Evolutionary conservation across 495 filamentous ascomycete species (phyloP), one percentile per base, ranked within the genome.

Genomic region (Penicillium riverlandense): DNA sequence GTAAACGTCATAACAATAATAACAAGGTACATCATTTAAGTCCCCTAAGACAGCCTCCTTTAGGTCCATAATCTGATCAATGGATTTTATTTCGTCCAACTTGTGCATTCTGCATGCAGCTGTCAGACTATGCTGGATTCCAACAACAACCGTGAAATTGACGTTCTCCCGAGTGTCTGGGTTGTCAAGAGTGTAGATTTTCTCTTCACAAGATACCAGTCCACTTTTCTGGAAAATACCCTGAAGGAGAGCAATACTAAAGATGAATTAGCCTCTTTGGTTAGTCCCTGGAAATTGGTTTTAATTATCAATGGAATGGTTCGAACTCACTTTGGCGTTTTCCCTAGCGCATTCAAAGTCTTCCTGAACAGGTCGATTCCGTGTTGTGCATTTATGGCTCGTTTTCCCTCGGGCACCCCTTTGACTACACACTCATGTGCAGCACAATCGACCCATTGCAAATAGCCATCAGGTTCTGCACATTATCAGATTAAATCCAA

Each of bases 201-300:
- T 8, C 34, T 37, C 41, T 44, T 44, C 41, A 31, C 41, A 44
- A 29, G 22, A 37, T 1, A n/a, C 34, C 1, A 44, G 22, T 29
- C 41, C 41, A 31, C 41, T 37, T 37, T 44, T 36, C 28, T 31
- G 34, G 34, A 44, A 44, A 11, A 37, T 44, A 7, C 35, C 27
- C 7, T 29, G 22, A 22, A 22, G 22, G 6, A 6, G 0, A 22
- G 22, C 22, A 22, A 22, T 22, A 22, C 22, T 22, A 22, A 22
- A 4, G 22, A 22, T 3, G 4, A 22, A 6, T 22, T 22, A 22
- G 22, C 4, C 22, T 6, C 22, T 22, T 6, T 22, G 22, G 0
- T 22, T 22, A 22, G 22, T 6, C 22, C 4, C 4, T 4, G 2
- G 4, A 3, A 6, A 22, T 22, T 22, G 6, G 6, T 22, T 22